Evolutionary conservation across 768 basidiomycete genomes (phyloP).

Genomic region (Leccinum boreale): DNA sequence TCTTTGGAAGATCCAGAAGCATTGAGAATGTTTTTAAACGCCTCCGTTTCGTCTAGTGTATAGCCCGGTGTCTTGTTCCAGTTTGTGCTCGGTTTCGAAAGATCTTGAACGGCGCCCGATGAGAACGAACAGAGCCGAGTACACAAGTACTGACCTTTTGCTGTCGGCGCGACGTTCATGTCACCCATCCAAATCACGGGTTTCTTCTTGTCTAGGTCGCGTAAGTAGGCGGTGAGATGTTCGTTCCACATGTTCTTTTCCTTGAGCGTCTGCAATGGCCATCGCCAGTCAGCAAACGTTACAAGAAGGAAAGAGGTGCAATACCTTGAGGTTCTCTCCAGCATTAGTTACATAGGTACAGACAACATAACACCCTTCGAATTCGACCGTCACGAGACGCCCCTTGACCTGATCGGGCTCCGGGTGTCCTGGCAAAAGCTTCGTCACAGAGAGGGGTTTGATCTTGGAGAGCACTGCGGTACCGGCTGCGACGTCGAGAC

Average conservation of each 20-base stretch:
- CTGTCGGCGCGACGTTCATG: constrained; percentile 82
- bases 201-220: constrained; percentile 70
- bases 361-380: constrained; percentile 61
- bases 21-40: constrained; percentile 66
- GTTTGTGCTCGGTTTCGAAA: constrained; percentile 65
- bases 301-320: not conserved
- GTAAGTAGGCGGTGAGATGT: constrained; percentile 73
- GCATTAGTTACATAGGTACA: constrained; percentile 88
- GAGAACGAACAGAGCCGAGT: not conserved
- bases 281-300: not conserved
- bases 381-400: constrained; percentile 81
- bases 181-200: constrained; percentile 90
- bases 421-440: constrained; percentile 73
- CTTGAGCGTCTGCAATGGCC: constrained; percentile 56
- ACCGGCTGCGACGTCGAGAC: constrained; percentile 53
- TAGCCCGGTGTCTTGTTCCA: constrained; percentile 91
- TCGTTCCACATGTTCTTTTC: constrained; percentile 76
- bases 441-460: constrained; percentile 63
- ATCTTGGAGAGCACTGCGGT: constrained; percentile 78
- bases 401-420: constrained; percentile 64
- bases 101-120: constrained; percentile 41
- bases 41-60: constrained; percentile 76
- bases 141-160: constrained; percentile 44
- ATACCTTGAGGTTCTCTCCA: constrained; percentile 70
- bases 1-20: constrained; percentile 38